Evolutionary conservation across 2,329 filamentous ascomycete species (phyloP), one percentile per base, ranked within the genome.

Genomic region (Neocatenulostroma microsporum): DNA sequence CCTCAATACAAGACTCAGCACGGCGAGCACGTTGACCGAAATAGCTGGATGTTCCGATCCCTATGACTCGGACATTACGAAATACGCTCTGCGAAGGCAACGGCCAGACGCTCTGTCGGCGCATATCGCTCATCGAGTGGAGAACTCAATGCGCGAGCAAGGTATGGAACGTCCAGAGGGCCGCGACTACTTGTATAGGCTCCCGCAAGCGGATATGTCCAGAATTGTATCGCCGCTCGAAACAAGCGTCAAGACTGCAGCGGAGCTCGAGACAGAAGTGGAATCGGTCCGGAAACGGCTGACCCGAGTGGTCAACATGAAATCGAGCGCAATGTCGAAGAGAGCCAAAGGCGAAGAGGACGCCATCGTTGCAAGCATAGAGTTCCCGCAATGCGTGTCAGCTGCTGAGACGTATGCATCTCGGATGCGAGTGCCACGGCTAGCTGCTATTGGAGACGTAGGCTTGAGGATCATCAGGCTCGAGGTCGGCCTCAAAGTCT

Each of bases 1-100:
- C 29, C 19, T 65, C 1, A 73, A 80, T n/a, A 69, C 62, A 27
- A 78, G 77, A 30, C 56, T 68, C 15, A 68, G 74, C 4, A 55
- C 83, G 4, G 68, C 81, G 35, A 29, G 17, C 11, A 21, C 8
- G 19, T 34, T 31, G 11, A 40, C 6, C 10, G 29, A 30, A 23
- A 23, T 25, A 12, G 39, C 29, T 5, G 39, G 38, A 3, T 32
- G 19, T 13, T 10, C 30, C 11, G 37, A 35, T 15, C 17, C 26
- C 10, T 31, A 28, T 11, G 26, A 23, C 21, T 9, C 15, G 5
- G 14, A 30, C 11, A 21, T 14, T 21, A 24, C 9, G 5, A 25
- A 10, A n/a, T 30, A 24, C 23, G 36, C 27, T 21, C 31, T n/a
- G 8, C 31, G 26, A 18, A 13, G 21, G 21, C 25, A 12, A 20